Percentiles rank a stretch among this genome's conserved stretches.
Evolutionary conservation across 2,329 filamentous ascomycete genomes (phyloP).

Genomic region (Clonostachys rosea): DNA sequence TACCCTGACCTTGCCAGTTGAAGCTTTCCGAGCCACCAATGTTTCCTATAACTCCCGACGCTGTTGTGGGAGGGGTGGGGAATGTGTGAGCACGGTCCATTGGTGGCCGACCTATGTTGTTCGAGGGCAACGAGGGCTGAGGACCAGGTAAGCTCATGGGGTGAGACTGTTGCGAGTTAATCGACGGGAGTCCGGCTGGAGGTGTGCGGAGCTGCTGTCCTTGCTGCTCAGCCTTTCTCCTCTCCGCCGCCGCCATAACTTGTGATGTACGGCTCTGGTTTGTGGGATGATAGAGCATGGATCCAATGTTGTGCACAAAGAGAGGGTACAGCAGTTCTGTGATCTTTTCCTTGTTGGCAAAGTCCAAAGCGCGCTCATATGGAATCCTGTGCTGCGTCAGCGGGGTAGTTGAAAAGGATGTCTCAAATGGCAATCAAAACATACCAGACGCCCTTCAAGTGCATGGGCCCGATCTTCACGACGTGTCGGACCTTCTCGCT

Average conservation of each 20-base stretch:
- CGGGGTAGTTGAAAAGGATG: constrained; percentile 4
- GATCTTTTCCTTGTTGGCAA: constrained; percentile 99
- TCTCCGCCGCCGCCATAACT: constrained; percentile 81
- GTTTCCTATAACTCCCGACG: constrained; percentile 74
- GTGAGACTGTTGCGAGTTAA: constrained; percentile 39
- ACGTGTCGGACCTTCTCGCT: constrained; percentile 96
- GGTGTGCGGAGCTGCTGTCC: constrained; percentile 48
- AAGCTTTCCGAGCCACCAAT: constrained; percentile 76
- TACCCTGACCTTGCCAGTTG: constrained; percentile 66
- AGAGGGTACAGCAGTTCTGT: constrained; percentile 92
- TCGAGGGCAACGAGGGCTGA: constrained; percentile 54
- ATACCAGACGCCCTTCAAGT: constrained; percentile 95
- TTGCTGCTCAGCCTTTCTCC: constrained; percentile 64
- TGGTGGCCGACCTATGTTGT: constrained; percentile 69
- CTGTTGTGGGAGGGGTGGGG: constrained; percentile 87
- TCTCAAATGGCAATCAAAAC: constrained; percentile 25
- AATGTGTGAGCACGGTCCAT: constrained; percentile 88
- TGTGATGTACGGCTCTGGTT: constrained; percentile 80
- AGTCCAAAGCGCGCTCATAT: constrained; percentile 94
- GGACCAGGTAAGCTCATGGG: constrained; percentile 57
- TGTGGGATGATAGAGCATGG: constrained; percentile 86
- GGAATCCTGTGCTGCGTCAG: constrained; percentile 69
- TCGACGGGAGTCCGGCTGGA: constrained; percentile 56
- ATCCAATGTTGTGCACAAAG: constrained; percentile 96
- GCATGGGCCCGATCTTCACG: constrained; percentile 98